Base-by-base conservation (phyloP, 495 filamentous ascomycete genomes). In the Penicillium salamii region DNA sequence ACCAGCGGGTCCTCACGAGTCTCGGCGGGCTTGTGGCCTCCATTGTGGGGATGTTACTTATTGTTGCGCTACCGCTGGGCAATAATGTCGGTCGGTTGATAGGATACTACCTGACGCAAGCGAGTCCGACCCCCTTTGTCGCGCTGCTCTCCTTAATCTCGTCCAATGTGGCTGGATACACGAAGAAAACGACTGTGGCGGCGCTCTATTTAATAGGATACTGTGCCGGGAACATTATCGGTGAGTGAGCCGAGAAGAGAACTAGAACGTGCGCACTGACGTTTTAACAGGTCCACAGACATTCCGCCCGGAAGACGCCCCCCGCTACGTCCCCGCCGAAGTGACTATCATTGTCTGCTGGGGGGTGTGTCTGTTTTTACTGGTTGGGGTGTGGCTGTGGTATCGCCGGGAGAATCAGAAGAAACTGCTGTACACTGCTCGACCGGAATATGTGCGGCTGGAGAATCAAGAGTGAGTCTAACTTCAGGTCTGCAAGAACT, bases 181-280 rank as follows among this genome's bases (percentile, higher is more conserved):
- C 86, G 8, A 88, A 88, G 69, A 88, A 88, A 65, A 88, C 85
- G 0, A 88, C 85, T 0, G 80, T 87, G 1, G 84, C 84, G 0
- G 84, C 83, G 0, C 61, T 90, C 42, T 87, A 85, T 49, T 63
- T 90, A n/a, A 82, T 87, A 34, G 77, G 72, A 1, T 87, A 86
- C 50, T 86, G 82, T 52, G 74, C 72, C 14, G 61, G 61, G 13
- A 65, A 65, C 43, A 68, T 76, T 26, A 75, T 78, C 42, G 76
- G 78, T 38, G 65, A 70, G 35, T 38, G 57, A 52, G 11, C 7
- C n/a, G 7, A 38, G 0, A 42, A 23, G n/a, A 26, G 5, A n/a
- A 36, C 11, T 5, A 20, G n/a, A 37, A 41, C 14, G 40, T 21
- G 14, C 0, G 20, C 32, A 18, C 42, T 53, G 23, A 54, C 41